Conservation (phyloP, 225 moss, liverwort and hornwort genomes). For the Anthoceros angustus region DNA sequence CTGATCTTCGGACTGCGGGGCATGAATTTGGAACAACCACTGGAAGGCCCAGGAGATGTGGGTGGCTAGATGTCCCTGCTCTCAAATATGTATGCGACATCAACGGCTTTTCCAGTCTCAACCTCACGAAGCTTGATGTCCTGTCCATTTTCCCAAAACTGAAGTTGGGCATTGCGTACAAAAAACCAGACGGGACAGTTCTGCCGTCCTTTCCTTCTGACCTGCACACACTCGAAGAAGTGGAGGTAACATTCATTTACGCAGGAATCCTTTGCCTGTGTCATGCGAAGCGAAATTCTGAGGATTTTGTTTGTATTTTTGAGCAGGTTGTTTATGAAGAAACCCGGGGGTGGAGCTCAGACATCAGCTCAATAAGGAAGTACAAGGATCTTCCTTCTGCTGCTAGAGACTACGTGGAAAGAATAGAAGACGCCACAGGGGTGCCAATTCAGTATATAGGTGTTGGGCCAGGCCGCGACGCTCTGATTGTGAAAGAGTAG, state of each 20-base stretch:
- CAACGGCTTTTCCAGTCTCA: conserved; percentile 84
- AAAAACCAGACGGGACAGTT: conserved; percentile 27
- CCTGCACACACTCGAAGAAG: conserved; percentile 54
- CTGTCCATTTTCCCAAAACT: conserved; percentile 52
- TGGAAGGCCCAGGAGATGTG: conserved; percentile 91
- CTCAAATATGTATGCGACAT: conserved; percentile 73
- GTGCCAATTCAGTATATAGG: conserved; percentile 67
- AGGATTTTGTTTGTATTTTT: background rate
- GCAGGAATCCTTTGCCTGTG: background rate
- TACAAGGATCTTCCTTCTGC: conserved; percentile 67
- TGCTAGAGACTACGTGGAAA: conserved; percentile 74
- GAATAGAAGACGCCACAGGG: conserved; percentile 54
- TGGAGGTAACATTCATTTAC: conserved; percentile 37
- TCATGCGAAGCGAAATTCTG: background rate
- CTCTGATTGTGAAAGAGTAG: conserved; percentile 64
- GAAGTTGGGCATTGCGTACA: conserved; percentile 66
- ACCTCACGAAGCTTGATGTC: conserved; percentile 92
- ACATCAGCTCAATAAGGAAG: conserved; percentile 53
- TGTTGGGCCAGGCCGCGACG: conserved; percentile 91
- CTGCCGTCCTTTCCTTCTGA: conserved; percentile 73
- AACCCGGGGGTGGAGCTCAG: conserved; percentile 64
- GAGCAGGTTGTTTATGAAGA: conserved; percentile 78
- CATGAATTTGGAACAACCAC: conserved; percentile 94
- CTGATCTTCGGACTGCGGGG: conserved; percentile 64
- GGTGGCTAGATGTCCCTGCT: conserved; percentile 89